A percentile compares a stretch with the other conserved stretches of the same genome.
These are phyloP conservation scores for Thelephora ganbajun DNA, from an alignment of 768 basidiomycete species.

Conservation along the genomic window DNA sequence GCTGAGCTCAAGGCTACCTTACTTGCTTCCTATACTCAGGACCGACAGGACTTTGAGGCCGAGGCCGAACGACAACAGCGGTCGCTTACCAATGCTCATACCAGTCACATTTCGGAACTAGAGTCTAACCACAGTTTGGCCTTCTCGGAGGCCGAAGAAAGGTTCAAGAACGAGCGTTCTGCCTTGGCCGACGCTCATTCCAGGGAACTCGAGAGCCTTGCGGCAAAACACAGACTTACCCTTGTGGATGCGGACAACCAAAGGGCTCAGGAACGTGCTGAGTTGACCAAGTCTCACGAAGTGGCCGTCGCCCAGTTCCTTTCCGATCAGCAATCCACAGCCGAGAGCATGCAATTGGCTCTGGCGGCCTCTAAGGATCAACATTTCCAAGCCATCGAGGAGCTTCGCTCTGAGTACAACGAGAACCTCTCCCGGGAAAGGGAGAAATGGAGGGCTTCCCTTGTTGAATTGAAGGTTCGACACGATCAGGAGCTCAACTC, in stretches of 20 bases:
- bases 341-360: constrained; percentile 13
- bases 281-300: constrained; percentile 28
- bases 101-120: neutral
- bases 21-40: constrained; percentile 16
- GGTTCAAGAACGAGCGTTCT: constrained; percentile 22
- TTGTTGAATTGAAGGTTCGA: constrained; percentile 32
- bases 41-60: constrained; percentile 12
- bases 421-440: constrained; percentile 31
- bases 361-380: constrained; percentile 17
- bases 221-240: constrained; percentile 32
- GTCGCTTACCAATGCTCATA: constrained; percentile 13
- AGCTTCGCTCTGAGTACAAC: constrained; percentile 19
- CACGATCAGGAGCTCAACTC: constrained; percentile 32
- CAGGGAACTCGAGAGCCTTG: constrained; percentile 18
- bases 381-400: constrained; percentile 20
- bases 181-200: constrained; percentile 28
- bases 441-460: constrained; percentile 22
- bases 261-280: constrained; percentile 19
- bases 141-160: constrained; percentile 23
- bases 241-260: constrained; percentile 16
- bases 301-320: constrained; percentile 20
- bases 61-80: constrained; percentile 23
- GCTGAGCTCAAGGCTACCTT: constrained; percentile 16
- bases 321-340: constrained; percentile 30
- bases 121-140: constrained; percentile 22